phyloP scores from a whole-genome alignment of 1,284 basidiomycete species.

The Psilocybe mexicana region DNA sequence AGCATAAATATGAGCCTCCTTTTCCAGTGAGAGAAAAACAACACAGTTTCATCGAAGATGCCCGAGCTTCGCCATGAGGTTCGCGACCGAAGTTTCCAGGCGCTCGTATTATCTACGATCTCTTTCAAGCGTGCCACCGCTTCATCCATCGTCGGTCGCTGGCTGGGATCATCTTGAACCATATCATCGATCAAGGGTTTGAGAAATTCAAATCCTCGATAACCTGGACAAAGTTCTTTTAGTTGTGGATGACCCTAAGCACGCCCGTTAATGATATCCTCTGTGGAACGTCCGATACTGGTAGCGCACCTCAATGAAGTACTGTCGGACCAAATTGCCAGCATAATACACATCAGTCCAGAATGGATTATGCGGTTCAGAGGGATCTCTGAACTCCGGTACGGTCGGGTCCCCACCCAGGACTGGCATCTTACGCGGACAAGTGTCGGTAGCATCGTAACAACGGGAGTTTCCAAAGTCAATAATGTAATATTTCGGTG shows the following conservation, averaged over 20 bases:
- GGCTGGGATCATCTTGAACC: constrained; percentile 27
- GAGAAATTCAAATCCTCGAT: constrained; percentile 25
- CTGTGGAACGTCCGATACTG: no score
- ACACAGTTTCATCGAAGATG: background rate
- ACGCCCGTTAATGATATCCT: no score
- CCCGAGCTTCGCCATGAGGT: background rate
- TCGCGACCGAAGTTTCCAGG: constrained; percentile 12
- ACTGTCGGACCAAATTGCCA: constrained; percentile 32
- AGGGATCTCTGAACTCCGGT: constrained; percentile 16
- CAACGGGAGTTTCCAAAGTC: constrained; percentile 27
- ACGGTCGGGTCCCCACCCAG: constrained; percentile 15
- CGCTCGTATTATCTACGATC: constrained; percentile 19
- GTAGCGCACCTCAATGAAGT: constrained; percentile 27
- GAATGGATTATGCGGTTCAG: constrained; percentile 30
- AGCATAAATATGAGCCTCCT: no score
- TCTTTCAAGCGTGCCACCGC: constrained; percentile 26
- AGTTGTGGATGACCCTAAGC: constrained; percentile 6
- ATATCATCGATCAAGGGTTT: constrained; percentile 25
- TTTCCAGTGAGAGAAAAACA: no score
- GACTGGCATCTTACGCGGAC: constrained; percentile 9
- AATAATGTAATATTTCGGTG: constrained; percentile 21
- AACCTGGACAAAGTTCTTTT: constrained; percentile 1
- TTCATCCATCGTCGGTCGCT: constrained; percentile 29
- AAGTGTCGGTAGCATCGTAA: constrained; percentile 17
- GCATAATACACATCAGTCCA: constrained; percentile 37